Base-by-base conservation (phyloP, 1,139 yeast genomes). In the Yamadazyma sp. region DNA sequence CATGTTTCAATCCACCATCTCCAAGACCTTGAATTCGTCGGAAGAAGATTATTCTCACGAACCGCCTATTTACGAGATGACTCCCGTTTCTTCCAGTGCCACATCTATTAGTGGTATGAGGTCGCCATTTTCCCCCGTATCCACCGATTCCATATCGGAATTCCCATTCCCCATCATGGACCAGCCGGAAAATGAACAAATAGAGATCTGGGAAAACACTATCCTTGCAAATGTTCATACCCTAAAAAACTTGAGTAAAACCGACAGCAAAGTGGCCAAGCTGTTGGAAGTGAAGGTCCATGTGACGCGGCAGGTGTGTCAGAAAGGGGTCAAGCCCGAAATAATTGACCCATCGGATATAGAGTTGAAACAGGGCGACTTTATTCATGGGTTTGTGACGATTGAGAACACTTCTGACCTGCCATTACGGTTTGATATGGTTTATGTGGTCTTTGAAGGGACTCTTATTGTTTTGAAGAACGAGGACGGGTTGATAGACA, bases 1-100 rank as follows among this genome's bases (percentile, higher is more conserved):
- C 33, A 70, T 71, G 76, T 70, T 63, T 52, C 70, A 68, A 48
- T 56, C 70, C 28, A 71, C 77, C 10, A 59, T 71, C 9, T 64
- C 71, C 29, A 65, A 67, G 44, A 59, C 61, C 17, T 46, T 71
- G 36, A 61, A 64, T 2, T 70, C 70, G 3, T 54, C 64, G 3
- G 60, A 67, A 34, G 77, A 70, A 45, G 70, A 67, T 48, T 71
- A 59, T 50, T 48, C 61, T 6, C 62, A 62, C 7, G 73, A 67
- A 36, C 77, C 77, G 3, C 77, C 77, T 2, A 54, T 50, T 27
- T 71, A 71, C 46, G 75, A 69, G 39, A 47, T 66, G 53, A 64
- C 72, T 2, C 69, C 69, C 4, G 56, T 56, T 1, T 42, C 48
- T 12, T 58, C 69, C 1, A 46, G 50, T 13, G 41, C 52, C 9